phyloP scores from a whole-genome alignment of 352 stramenopile species.

The Phytophthora megakarya region DNA sequence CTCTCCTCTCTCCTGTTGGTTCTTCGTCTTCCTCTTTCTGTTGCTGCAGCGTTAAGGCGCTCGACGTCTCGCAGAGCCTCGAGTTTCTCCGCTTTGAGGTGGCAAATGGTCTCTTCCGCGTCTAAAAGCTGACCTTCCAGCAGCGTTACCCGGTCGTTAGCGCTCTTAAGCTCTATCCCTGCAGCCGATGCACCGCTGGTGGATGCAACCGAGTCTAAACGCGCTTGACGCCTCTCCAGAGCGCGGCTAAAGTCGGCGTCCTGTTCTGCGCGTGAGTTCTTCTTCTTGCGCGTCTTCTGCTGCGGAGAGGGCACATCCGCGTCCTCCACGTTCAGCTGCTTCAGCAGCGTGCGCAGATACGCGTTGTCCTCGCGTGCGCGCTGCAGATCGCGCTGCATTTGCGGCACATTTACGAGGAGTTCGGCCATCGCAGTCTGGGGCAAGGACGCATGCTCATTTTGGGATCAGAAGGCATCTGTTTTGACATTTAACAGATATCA shows the following conservation, averaged over 20 bases:
- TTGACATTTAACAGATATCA: not conserved
- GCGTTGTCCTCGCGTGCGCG: conserved; percentile 36
- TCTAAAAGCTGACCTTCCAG: conserved; percentile 66
- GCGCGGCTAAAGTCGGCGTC: conserved; percentile 21
- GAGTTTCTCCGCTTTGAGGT: conserved; percentile 76
- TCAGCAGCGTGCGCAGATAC: conserved; percentile 32
- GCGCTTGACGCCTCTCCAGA: conserved; percentile 24
- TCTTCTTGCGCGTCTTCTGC: not conserved
- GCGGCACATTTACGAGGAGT: conserved; percentile 27
- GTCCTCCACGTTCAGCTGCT: conserved; percentile 21
- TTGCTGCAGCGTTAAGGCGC: conserved; percentile 36
- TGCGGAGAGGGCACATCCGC: not conserved
- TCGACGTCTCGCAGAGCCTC: conserved; percentile 60
- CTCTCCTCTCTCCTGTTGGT: conserved; percentile 3
- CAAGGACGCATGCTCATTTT: conserved; percentile 25
- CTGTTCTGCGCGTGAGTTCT: conserved; percentile 8
- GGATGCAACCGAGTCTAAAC: conserved; percentile 17
- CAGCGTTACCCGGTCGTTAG: conserved; percentile 55
- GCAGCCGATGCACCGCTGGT: conserved; percentile 1
- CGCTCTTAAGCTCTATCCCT: conserved; percentile 49
- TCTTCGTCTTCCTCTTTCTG: not conserved
- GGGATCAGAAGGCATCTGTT: conserved; percentile 14
- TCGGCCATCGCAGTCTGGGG: conserved; percentile 23
- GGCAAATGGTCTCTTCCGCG: conserved; percentile 75
- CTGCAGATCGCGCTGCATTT: conserved; percentile 40